Percentiles rank a stretch among this genome's conserved stretches.
phyloP scores from a whole-genome alignment of 176 grass and related monocot genomes.

The Poa pratensis region DNA sequence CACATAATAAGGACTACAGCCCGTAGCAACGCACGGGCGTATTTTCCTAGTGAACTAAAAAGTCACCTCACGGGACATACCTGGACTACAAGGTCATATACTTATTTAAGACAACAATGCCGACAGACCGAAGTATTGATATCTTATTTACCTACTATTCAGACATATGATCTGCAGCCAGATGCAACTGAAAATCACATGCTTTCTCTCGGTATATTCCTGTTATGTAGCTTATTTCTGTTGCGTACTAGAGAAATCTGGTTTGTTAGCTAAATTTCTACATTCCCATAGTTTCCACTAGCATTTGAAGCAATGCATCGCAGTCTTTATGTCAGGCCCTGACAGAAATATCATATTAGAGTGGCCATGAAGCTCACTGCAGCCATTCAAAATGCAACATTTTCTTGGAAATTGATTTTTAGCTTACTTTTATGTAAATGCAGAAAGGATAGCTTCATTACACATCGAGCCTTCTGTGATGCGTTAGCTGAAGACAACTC shows the following conservation, averaged over 20 bases:
- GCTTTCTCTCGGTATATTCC: neutral
- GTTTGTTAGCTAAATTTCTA: neutral
- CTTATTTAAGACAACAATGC: neutral
- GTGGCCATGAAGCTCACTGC: neutral
- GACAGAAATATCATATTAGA: neutral
- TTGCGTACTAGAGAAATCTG: neutral
- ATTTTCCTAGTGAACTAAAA: neutral
- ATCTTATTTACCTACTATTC: neutral
- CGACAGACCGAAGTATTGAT: too few species aligned
- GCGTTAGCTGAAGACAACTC: slow-evolving; percentile 62
- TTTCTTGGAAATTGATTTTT: slow-evolving; percentile 20
- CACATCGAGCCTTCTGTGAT: slow-evolving; percentile 69
- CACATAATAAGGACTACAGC: too few species aligned
- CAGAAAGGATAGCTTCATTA: slow-evolving; percentile 78
- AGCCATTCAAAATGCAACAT: neutral
- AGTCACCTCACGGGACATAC: too few species aligned
- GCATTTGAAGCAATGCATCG: slow-evolving; percentile 1
- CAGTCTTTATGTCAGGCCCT: neutral
- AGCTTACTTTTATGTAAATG: slow-evolving; percentile 36
- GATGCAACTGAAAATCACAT: neutral
- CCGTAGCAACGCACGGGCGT: too few species aligned
- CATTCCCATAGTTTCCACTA: slow-evolving; percentile 6
- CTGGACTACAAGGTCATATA: neutral
- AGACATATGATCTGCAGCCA: neutral
- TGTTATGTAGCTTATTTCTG: neutral